Base-by-base conservation (phyloP, 2,329 filamentous ascomycete species). In the Coniochaeta sp. region DNA sequence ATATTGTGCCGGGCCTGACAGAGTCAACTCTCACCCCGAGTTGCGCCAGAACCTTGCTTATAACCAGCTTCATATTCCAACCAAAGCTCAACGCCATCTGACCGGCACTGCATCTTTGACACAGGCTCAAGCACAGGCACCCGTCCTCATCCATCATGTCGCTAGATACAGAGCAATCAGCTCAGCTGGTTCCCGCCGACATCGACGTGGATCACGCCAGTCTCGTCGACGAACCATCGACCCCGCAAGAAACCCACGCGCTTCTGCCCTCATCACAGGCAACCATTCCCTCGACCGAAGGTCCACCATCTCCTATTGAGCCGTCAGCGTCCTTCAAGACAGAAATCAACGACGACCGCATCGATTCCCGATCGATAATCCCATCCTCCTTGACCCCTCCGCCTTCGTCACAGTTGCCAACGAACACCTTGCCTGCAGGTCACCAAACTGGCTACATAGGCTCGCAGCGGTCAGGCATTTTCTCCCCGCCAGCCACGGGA, bases 321-420 rank as follows among this genome's bases (percentile, higher is more conserved):
- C 74, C 76, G 6, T 70, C 71, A 55, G 68, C 74, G 55, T 81
- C 80, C 0, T 82, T 84, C 69, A 79, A 76, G 65, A 79, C 77
- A 3, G 80, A 84, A 62, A 62, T 71, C 62, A 80, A 78, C 67
- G 79, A 83, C 60, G 79, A 81, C 55, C 71, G 74, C 43, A 69
- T 71, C 1, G 67, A 69, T 19, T 68, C 75, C n/a, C 73, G 76
- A 28, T 69, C 67, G 16, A 72, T 84, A 57, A 83, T 85, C 60
- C 81, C 82, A 5, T 85, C 82, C 1, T 85, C 82, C 26, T 70
- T 84, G 58, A 85, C 83, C 2, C 83, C 82, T 3, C 83, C 82
- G 26, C 81, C 82, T 0, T 84, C 81, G 1, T 83, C 81, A 1
- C 82, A 84, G 66, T 67, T 77, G 6, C 74, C 73, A 17, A 73